Evolutionary conservation across 371 early-diverging fungal genomes (phyloP), one percentile per base, ranked within the genome.

Genomic region (Dichotomocladium elegans): DNA sequence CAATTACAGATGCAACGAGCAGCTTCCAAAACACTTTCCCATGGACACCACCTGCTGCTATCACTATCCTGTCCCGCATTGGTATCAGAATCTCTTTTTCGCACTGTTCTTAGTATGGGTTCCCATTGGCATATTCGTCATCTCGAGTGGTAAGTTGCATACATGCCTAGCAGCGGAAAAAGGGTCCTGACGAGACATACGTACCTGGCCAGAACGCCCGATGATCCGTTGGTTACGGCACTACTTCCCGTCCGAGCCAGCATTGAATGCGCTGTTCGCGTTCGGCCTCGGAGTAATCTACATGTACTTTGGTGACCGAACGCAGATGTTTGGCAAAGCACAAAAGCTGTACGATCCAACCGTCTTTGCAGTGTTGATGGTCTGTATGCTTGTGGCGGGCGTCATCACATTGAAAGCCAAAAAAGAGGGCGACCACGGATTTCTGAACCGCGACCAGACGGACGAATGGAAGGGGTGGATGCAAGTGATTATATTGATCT

Each of bases 381-480:
- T 70, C 0, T 14, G 64, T n/a, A 61, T 67, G 26, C 25, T 77
- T 4, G 37, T 67, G 9, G 77, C 68, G 10, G 88, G 88, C 15
- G 49, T 59, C 7, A 50, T 70, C 27, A 79, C 86, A 5, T 46
- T 85, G 45, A 49, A 59, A n/a, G 41, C 50, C 37, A 60, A 64
- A 19, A 65, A 72, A 50, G 73, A 72, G 17, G 71, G 70, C 10
- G 81, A 80, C 31, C 72, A 70, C 24, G 69, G 72, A 4, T 86
- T 88, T 49, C 60, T 91, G 55, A 86, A 80, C 61, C 75, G 88
- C 14, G 70, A 82, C 41, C 88, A 88, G 51, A 89, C 90, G 1
- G 86, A 89, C 49, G 91, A 91, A 68, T 91, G 90, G 91, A 89
- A 88, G 58, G 91, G 91, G 4, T 89, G 90, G 90, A 89, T 91